Base-by-base conservation (phyloP, 306 rosid genomes). In the Acmispon strigosus region DNA sequence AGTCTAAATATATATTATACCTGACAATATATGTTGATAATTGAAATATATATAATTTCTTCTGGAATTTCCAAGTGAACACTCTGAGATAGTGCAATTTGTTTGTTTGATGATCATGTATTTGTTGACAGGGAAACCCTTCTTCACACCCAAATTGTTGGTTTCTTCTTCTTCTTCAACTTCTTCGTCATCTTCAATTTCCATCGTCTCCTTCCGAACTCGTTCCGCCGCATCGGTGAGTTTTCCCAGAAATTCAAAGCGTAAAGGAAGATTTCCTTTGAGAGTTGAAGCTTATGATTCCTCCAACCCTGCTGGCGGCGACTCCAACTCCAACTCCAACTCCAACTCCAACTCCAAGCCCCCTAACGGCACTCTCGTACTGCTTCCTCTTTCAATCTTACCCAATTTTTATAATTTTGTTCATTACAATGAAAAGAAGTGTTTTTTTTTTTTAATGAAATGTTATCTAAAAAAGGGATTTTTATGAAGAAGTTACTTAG, bases 321-420 rank as follows among this genome's bases (percentile, higher is more conserved):
- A 27, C 4, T 27, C 32, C 32, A 27, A 27, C 24, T n/a, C n/a
- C n/a, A n/a, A n/a, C n/a, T n/a, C n/a, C n/a, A n/a, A n/a, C n/a
- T n/a, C n/a, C n/a, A n/a, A n/a, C n/a, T n/a, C n/a, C n/a, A 22
- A 83, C 4, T 48, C 84, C 75, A 79, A 83, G 32, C 62, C 82
- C 74, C 81, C 86, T 2, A 83, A 83, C 65, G 86, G 84, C 79
- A 62, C 84, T 76, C 62, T 83, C 66, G 86, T 79, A 83, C 51
- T 70, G 51, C 17, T 22, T 51, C 52, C 45, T 14, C 15, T 49
- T 51, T 13, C 49, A 69, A 39, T 7, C 17, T 48, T 44, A 27
- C 19, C 32, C 32, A 2, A 15, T 7, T 10, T 3, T 16, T 6
- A 0, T 11, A 2, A 0, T 4, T 1, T 8, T 32, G 37, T 32